A percentile compares a stretch with the other conserved stretches of the same genome.
Conservation (phyloP, 2,329 filamentous ascomycete genomes). For the Colletotrichum sidae region DNA sequence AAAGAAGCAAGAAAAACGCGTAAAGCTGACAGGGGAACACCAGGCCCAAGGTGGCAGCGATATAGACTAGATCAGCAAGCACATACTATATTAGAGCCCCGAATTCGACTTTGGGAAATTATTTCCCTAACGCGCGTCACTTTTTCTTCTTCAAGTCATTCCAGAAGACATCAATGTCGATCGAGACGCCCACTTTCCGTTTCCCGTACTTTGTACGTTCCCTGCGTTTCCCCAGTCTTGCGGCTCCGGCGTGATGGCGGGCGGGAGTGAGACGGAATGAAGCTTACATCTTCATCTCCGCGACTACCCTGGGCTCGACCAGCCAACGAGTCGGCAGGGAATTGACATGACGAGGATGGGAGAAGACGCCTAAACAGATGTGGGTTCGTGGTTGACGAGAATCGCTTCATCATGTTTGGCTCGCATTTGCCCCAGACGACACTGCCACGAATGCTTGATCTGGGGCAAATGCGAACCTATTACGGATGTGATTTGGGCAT, state of each 20-base stretch:
- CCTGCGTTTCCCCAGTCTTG: slow-evolving; percentile 3
- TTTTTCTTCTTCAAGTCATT: too few species aligned
- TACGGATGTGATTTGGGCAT: not conserved
- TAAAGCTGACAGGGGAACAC: too few species aligned
- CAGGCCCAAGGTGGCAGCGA: too few species aligned
- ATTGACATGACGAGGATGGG: not conserved
- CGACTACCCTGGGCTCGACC: not conserved
- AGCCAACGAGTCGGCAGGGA: not conserved
- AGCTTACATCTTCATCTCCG: slow-evolving; percentile 11
- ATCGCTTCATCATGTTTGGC: slow-evolving; percentile 4
- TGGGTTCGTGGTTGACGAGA: slow-evolving; percentile 1
- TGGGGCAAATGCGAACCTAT: slow-evolving; percentile 10
- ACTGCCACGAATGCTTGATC: not conserved
- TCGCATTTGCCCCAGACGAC: slow-evolving; percentile 18
- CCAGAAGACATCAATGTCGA: not conserved
- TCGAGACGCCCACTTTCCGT: slow-evolving; percentile 4
- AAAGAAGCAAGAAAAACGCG: too few species aligned
- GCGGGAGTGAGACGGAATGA: not conserved
- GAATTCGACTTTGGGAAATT: too few species aligned
- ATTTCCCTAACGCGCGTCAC: too few species aligned
- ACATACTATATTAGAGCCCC: too few species aligned
- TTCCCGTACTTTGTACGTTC: not conserved
- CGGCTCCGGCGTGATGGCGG: not conserved
- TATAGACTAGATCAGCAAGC: too few species aligned
- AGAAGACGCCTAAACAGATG: not conserved